Evolutionary conservation across 805 yeast species (phyloP), one percentile per base, ranked within the genome.

Genomic region (Ogataea nonfermentans): DNA sequence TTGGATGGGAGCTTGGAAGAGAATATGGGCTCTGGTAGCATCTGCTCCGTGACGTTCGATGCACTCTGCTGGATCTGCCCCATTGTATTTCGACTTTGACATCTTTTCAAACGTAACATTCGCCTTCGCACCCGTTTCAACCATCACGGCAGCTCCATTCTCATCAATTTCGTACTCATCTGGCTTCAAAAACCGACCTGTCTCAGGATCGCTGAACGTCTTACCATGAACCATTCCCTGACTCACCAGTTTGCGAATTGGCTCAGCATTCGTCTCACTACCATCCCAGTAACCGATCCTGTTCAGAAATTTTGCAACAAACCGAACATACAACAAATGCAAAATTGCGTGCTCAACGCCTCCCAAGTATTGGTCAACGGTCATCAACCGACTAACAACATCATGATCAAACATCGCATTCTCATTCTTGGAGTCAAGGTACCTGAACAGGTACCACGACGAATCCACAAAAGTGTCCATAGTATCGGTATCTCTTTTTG

Each of bases 401-500:
- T 70, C 70, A 42, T 59, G 62, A 20, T 55, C 64, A 53, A 91
- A 88, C 1, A 87, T 84, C 28, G 56, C 48, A 0, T 51, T 33
- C 0, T 53, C 45, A 59, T 93, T 91, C 23, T 78, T 64, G 0
- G 95, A 68, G 58, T 93, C 98, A 2, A 81, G 63, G 53, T 78
- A 90, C 43, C 99, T 74, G 66, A 93, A 81, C 61, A 76, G 86
- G 62, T 93, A 93, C 99, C 99, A 93, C 3, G 97, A 89, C 12
- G 95, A 85, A 63, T 93, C 99, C 79, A 93, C 91, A 56, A 93
- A 93, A 0, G 99, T 93, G 57, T 93, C 99, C 99, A 93, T 91
- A 0, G 99, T 93, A 56, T 93, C 99, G 0, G 98, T 87, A 49
- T 93, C 99, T 53, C 99, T 74, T 41, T 74, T 78, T 0, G 96